Conservation (phyloP, 176 grass and related monocot genomes). For the Metroxylon sagu region DNA sequence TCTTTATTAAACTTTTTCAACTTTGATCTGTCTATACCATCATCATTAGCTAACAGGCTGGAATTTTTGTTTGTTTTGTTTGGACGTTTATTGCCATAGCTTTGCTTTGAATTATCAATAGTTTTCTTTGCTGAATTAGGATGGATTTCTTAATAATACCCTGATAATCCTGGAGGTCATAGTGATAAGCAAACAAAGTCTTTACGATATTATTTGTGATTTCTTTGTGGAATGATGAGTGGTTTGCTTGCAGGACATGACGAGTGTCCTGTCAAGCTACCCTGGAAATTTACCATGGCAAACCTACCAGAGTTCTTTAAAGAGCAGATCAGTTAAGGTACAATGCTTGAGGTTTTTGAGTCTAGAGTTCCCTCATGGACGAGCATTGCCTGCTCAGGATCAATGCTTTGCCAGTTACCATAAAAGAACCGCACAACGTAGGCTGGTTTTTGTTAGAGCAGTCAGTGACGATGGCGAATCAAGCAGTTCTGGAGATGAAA, state of each 20-base stretch:
- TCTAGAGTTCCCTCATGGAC: conserved; percentile 12
- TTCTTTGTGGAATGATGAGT: neutral
- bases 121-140: too few species aligned
- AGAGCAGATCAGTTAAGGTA: conserved; percentile 16
- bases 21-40: too few species aligned
- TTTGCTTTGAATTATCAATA: too few species aligned
- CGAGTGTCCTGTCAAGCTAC: conserved; percentile 35
- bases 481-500: conserved; percentile 21
- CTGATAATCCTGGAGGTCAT: too few species aligned
- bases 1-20: too few species aligned
- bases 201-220: neutral
- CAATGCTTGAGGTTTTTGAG: conserved; percentile 17
- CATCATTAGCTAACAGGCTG: too few species aligned
- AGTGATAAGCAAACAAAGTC: too few species aligned
- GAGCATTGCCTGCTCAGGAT: conserved; percentile 4
- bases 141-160: too few species aligned
- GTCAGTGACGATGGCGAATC: conserved; percentile 25
- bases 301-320: conserved; percentile 12
- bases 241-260: conserved; percentile 23
- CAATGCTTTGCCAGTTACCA: conserved; percentile 9
- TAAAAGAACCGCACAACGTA: conserved; percentile 2
- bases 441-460: conserved; percentile 17
- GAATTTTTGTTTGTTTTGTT: too few species aligned
- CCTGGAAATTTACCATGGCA: conserved; percentile 18
- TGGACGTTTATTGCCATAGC: too few species aligned